Evolutionary conservation across 805 yeast species (phyloP).

Genomic region (Zygosaccharomyces bisporus): DNA sequence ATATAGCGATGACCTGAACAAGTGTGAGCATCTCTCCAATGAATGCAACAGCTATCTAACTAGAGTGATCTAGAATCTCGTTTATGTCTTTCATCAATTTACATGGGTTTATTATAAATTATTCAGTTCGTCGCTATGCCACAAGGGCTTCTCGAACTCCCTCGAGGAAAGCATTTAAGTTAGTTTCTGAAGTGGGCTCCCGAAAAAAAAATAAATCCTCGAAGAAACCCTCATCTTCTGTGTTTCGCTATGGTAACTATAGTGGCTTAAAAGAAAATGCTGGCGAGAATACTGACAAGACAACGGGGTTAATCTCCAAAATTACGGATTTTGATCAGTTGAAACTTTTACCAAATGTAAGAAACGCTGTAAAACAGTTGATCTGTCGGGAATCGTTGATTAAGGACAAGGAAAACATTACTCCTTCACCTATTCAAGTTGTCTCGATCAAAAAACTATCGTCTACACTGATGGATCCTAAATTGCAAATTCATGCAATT

Average conservation of each 20-base stretch:
- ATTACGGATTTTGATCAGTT: conserved; percentile 64
- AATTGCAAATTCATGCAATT: conserved; percentile 61
- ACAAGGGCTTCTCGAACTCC: not conserved
- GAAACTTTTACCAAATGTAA: conserved; percentile 60
- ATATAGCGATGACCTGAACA: not conserved
- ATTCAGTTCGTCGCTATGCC: conserved; percentile 7
- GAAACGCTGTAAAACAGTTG: conserved; percentile 55
- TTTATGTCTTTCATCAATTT: not conserved
- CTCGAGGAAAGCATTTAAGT: conserved; percentile 9
- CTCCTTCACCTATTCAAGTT: conserved; percentile 79
- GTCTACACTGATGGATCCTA: conserved; percentile 34
- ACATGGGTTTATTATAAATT: not conserved
- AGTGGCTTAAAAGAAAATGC: conserved; percentile 45
- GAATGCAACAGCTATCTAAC: not conserved
- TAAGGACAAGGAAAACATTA: conserved; percentile 25
- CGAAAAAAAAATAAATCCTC: not conserved
- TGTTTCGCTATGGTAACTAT: conserved; percentile 45
- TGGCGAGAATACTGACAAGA: conserved; percentile 33
- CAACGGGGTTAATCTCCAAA: conserved; percentile 45
- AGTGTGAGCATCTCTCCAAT: not conserved
- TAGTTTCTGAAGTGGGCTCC: conserved; percentile 13
- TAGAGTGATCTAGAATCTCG: not conserved
- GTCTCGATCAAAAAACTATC: conserved; percentile 53
- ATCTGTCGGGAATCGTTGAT: conserved; percentile 46
- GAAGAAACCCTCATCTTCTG: conserved; percentile 1